Evolutionary conservation across 2,329 filamentous ascomycete species (phyloP), one percentile per base, ranked within the genome.

Genomic region (Karstenula rhodostoma): DNA sequence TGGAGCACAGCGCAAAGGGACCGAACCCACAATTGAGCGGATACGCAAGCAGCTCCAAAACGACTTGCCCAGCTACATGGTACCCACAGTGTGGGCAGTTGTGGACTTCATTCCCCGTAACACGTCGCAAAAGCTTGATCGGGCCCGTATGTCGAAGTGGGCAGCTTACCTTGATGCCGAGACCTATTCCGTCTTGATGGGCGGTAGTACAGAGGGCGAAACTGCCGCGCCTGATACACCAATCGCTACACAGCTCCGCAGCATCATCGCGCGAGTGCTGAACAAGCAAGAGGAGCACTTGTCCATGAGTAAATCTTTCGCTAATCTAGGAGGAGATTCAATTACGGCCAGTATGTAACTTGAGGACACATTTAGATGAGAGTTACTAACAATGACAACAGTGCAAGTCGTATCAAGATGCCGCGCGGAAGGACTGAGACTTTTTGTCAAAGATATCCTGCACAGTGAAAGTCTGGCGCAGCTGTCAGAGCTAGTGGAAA

Each of bases 211-310:
- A 13, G 66, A 64, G 0, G 64, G 57, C 1, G 59, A 50, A 29
- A 58, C 55, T 12, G 17, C 17, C 35, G 9, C 60, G 19, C 25
- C 43, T 12, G 32, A 60, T 46, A 32, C 40, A 15, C 23, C 44
- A n/a, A 47, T 72, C 1, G 67, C 65, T 22, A 27, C 25, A 74
- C 77, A 51, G 60, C 78, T 13, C 37, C 71, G 4, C 55, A 64
- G 0, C 27, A 46, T 60, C 15, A 69, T 80, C n/a, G 80, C 52
- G n/a, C 6, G 48, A 2, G 62, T 64, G 1, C 61, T 69, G 1
- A 67, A 66, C 32, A 61, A 80, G 0, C 54, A 70, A 1, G 56
- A 63, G 0, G 62, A 67, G 0, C 59, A 73, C 4, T 44, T 70
- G 17, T 53, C 58, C n/a, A 33, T 64, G 7, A 43, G 60, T 7